Evolutionary conservation across 495 filamentous ascomycete species (phyloP).

Genomic region (Trichoderma orchidacearum): DNA sequence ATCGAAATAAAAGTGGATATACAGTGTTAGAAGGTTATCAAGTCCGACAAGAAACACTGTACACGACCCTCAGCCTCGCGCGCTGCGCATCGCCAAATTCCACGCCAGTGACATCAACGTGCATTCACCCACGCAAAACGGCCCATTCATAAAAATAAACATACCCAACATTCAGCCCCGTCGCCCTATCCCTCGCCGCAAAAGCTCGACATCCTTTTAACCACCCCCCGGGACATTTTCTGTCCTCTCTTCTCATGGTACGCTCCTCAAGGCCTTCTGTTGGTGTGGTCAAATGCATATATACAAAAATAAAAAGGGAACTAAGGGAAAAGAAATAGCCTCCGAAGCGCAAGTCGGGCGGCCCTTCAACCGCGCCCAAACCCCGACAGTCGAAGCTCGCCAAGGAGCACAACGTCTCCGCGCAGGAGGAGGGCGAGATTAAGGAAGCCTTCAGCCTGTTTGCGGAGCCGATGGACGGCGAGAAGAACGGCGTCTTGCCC

Average conservation of each 20-base stretch:
- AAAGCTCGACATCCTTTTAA: no score
- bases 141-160: no score
- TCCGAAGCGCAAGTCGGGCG: slow-evolving; percentile 23
- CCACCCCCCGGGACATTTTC: no score
- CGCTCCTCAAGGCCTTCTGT: no score
- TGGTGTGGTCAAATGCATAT: no score
- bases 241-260: background rate
- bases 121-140: background rate
- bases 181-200: no score
- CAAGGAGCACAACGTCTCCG: slow-evolving; percentile 72
- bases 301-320: background rate
- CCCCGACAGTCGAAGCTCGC: slow-evolving; percentile 63
- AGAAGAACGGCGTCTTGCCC: slow-evolving; percentile 60
- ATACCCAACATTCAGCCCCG: no score
- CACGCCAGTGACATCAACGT: background rate
- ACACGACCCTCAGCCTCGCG: background rate
- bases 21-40: background rate
- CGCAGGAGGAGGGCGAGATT: slow-evolving; percentile 77
- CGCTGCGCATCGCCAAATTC: background rate
- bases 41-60: background rate
- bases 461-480: slow-evolving; percentile 49
- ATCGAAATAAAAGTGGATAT: background rate
- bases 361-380: slow-evolving; percentile 6
- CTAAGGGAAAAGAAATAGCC: slow-evolving; percentile 14
- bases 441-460: slow-evolving; percentile 81